These are phyloP conservation scores for Byssoonygena ceratinophila DNA, from an alignment of 2,329 filamentous ascomycete genomes.

Conservation along the genomic window DNA sequence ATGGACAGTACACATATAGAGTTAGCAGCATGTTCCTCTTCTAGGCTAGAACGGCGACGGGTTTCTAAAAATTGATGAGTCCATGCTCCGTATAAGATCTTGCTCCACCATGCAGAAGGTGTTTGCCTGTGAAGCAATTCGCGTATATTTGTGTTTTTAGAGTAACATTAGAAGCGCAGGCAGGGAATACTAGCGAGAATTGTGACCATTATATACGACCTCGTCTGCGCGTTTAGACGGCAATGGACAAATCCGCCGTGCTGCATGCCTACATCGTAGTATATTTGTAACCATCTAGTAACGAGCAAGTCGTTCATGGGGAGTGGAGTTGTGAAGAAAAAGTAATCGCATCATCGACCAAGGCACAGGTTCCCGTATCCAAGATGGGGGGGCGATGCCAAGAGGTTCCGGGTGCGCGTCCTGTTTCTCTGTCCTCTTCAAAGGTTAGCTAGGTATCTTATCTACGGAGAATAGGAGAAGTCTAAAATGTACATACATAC, in stretches of 20 bases:
- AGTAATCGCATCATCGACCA: slow-evolving; percentile 4
- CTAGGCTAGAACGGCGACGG: background rate
- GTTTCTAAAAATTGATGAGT: slow-evolving; percentile 3
- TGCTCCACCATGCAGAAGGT: background rate
- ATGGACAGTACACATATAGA: background rate
- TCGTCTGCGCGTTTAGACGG: background rate
- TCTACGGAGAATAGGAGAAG: too few species aligned
- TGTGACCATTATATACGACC: slow-evolving; percentile 3
- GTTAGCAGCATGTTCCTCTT: background rate
- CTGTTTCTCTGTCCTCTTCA: too few species aligned
- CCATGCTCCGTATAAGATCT: background rate
- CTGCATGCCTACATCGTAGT: too few species aligned
- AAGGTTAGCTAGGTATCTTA: too few species aligned
- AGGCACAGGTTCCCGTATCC: background rate
- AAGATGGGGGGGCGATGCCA: background rate
- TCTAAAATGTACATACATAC: too few species aligned
- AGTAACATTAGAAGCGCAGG: slow-evolving; percentile 1
- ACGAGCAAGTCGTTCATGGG: background rate
- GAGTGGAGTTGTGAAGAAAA: background rate
- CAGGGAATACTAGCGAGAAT: slow-evolving; percentile 6
- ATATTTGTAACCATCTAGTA: background rate
- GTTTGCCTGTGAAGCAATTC: background rate
- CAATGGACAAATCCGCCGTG: background rate
- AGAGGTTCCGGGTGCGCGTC: background rate
- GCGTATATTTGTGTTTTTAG: background rate